Evolutionary conservation across 768 basidiomycete species (phyloP), one percentile per base, ranked within the genome.

Genomic region (Lyophyllum atratum): DNA sequence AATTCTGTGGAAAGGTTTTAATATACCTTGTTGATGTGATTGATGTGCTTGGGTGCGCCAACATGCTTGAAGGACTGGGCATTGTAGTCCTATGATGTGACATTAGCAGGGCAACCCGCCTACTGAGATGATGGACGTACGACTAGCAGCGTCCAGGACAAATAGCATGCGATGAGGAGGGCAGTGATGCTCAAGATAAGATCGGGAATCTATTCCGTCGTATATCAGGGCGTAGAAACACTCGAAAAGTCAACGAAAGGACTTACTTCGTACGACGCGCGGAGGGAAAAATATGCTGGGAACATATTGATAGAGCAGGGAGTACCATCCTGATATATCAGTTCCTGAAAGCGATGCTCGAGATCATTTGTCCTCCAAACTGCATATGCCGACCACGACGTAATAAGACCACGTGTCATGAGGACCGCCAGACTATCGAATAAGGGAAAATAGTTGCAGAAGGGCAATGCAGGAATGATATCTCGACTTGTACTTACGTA

Each of bases 261-360:
- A 55, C 70, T 15, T 39, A 85, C 82, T 71, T 83, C 77, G 43
- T 79, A 76, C 1, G 69, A 63, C 1, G 70, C 49, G 1, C 83
- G 74, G 21, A 61, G 73, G 6, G 45, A 34, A 63, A 81, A 83
- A 66, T 82, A 85, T 2, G 55, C 56, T 0, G 73, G 68, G 60
- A 82, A 81, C 24, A 86, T 50, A 48, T 84, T 71, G 19, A 81
- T 64, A 9, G 76, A 73, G 59, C 85, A 87, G 0, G 82, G 78
- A 0, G 80, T 78, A 10, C 72, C 75, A 0, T 69, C 64, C 4
- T 68, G 63, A 2, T 69, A 65, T 11, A 84, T 65, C 17, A 85
- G 52, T 46, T 75, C 68, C 15, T 66, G 42, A 42, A 81, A 77
- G 17, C 73, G 67, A 14, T 52, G 50, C 10, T 68, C 45, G 48